A percentile compares a stretch with the other conserved stretches of the same genome.
Evolutionary conservation across 73 alveolate genomes (phyloP).

Genomic region (Paramecium biaurelia): DNA sequence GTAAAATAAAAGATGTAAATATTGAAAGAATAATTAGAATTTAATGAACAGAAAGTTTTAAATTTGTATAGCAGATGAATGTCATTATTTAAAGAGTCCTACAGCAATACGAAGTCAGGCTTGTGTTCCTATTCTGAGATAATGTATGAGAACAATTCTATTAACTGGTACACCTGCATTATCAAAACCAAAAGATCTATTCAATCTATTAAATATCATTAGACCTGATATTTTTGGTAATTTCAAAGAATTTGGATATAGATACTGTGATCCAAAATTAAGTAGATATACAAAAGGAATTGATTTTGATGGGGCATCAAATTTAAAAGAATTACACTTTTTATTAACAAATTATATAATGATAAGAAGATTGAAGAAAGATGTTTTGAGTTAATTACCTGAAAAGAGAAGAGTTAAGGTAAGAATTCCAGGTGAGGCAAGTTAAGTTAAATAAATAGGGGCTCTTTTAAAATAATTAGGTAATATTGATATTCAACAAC

Average conservation of each 20-base stretch:
- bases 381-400: constrained; percentile 91
- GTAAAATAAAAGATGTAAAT: constrained; percentile 62
- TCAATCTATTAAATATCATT: constrained; percentile 79
- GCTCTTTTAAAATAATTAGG: constrained; percentile 67
- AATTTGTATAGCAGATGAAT: constrained; percentile 94
- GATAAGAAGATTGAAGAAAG: constrained; percentile 94
- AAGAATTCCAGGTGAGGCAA: constrained; percentile 76
- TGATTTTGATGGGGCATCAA: constrained; percentile 93
- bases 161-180: constrained; percentile 96
- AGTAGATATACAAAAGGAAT: constrained; percentile 68
- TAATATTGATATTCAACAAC: constrained; percentile 24
- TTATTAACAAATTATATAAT: constrained; percentile 80
- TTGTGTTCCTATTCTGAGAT: constrained; percentile 85
- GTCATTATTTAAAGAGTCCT: constrained; percentile 90
- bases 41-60: constrained; percentile 76
- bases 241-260: constrained; percentile 81
- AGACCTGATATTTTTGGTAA: constrained; percentile 93
- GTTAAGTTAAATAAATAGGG: constrained; percentile 58
- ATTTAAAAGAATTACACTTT: constrained; percentile 84
- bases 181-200: constrained; percentile 92
- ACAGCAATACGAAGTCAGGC: constrained; percentile 85
- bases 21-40: neutral
- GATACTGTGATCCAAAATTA: constrained; percentile 93
- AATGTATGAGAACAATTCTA: constrained; percentile 77
- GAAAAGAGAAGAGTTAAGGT: constrained; percentile 88